These are phyloP conservation scores for Malassezia nana DNA, from an alignment of 1,284 basidiomycete genomes.

Conservation along the genomic window DNA sequence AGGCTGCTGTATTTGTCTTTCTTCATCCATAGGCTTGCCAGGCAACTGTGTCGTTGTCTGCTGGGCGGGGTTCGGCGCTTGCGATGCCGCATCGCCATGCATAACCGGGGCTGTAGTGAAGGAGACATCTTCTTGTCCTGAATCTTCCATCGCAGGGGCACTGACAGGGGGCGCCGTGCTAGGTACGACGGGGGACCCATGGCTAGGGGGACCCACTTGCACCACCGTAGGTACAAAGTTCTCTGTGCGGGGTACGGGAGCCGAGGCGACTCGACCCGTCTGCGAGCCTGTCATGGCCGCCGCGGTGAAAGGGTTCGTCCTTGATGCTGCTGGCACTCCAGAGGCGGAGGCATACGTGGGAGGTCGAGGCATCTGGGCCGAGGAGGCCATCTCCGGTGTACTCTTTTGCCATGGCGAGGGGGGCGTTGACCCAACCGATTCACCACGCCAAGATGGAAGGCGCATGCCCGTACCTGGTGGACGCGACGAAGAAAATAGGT, in stretches of 20 bases:
- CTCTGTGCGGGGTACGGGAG: neutral
- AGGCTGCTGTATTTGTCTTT: neutral
- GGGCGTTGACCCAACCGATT: neutral
- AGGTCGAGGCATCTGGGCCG: neutral
- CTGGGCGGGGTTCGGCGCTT: neutral
- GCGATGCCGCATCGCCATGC: neutral
- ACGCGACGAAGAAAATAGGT: slow-evolving; percentile 3
- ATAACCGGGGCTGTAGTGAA: neutral
- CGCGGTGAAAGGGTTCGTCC: too few species aligned
- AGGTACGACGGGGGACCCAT: neutral
- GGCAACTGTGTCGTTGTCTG: neutral
- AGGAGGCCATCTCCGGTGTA: neutral
- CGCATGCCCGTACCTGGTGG: slow-evolving; percentile 4
- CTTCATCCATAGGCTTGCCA: too few species aligned
- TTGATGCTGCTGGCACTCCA: too few species aligned
- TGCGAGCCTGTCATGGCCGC: neutral
- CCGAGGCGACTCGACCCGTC: neutral
- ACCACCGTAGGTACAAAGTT: neutral
- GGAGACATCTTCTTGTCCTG: neutral
- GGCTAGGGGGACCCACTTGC: neutral
- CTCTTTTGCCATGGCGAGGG: neutral
- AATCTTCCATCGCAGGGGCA: neutral
- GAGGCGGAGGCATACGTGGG: neutral
- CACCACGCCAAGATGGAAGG: neutral
- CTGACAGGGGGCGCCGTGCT: neutral